Base-by-base conservation (phyloP, 805 yeast species). In the Pichia thaimueangensis region DNA sequence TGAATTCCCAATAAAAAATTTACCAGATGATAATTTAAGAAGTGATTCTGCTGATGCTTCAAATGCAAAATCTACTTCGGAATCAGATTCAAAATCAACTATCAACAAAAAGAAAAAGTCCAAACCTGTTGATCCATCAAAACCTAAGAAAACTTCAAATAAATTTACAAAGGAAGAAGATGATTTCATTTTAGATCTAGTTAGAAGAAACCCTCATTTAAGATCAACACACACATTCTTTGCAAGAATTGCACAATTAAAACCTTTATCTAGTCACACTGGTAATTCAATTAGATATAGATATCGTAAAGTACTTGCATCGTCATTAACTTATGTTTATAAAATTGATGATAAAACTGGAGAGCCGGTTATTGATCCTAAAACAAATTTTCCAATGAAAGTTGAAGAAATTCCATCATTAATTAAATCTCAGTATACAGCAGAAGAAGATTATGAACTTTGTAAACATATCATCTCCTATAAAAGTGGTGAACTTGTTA, bases 271-370 rank as follows among this genome's bases (percentile, higher is more conserved):
- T 17, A 76, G 75, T 39, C 93, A 84, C 62, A 81, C 91, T 0
- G 86, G 88, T 11, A 80, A 84, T 50, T 82, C 89, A 1, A 77
- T 84, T 36, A 70, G 94, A 50, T 83, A 73, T 50, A 69, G 83
- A 54, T 77, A 60, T 53, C 67, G 80, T 49, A 71, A 67, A 20
- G 65, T 69, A 22, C 55, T 77, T 13, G 54, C 68, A 3, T 59
- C 64, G 24, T 55, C 63, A 28, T 49, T 77, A 30, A 64, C 62
- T 2, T 76, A 60, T 47, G 81, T 74, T 17, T 77, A 74, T 49
- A 64, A 72, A 44, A 69, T 72, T 15, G 74, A 72, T 52, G 63
- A 61, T 3, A 51, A 56, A 12, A 60, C 65, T 8, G 76, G 77
- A 25, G 56, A 66, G 35, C 54, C 75, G 30, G 50, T 65, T 1